Evolutionary conservation across 2,329 filamentous ascomycete species (phyloP), one percentile per base, ranked within the genome.

Genomic region (Bimuria novae-zelandiae): DNA sequence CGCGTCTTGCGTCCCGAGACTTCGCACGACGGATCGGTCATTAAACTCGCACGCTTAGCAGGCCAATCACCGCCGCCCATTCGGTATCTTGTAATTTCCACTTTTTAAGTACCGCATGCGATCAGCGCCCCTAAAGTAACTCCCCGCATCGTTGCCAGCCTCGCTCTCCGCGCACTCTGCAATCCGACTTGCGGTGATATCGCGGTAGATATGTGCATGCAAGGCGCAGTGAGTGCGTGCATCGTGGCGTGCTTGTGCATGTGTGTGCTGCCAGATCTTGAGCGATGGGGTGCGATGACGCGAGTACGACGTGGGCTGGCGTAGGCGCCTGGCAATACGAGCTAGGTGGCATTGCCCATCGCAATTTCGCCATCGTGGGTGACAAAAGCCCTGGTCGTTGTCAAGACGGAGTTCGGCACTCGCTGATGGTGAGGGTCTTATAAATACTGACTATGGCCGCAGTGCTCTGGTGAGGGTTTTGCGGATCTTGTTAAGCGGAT

Each of bases 41-140:
- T 65, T 61, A 61, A 59, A 59, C 49, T 51, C 40, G 35, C 52
- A 52, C 56, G 58, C 50, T 58, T 56, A 59, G 49, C 52, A 52
- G 56, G 40, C 68, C 63, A 70, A 71, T 71, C 60, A 65, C 30
- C 19, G 8, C 1, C 3, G 14, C 19, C n/a, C 11, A 27, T 19
- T 10, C 4, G 16, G 2, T 7, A 5, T 42, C 61, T 60, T 54
- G n/a, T n/a, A n/a, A 69, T 70, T 71, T 70, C 69, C 68, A 67
- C 67, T 69, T 66, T 68, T 64, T 67, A 68, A 65, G 61, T 63
- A 63, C 52, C 47, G 50, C 59, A 58, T 55, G 51, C 3, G 32
- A 27, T 29, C 22, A n/a, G 22, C 32, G 14, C 10, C 41, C 35
- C 36, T 42, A 21, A 25, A 30, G 17, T 6, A 25, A 30, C 30